Base-by-base conservation (phyloP, 257 asterid genomes). In the Capsicum rhomboideum region DNA sequence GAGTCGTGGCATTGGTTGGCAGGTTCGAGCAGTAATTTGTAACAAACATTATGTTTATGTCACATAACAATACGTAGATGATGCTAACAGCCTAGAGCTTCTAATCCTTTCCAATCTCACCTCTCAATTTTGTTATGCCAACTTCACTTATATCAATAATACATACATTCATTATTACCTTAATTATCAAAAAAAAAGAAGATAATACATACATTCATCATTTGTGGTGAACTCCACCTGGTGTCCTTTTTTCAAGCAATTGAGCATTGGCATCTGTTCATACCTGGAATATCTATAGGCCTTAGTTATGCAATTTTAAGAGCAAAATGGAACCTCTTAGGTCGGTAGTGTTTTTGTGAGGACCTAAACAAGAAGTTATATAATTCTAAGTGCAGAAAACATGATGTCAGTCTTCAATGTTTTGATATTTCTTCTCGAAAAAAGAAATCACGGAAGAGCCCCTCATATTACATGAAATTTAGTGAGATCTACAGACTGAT, bases 1-100 rank as follows among this genome's bases (percentile, higher is more conserved):
- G 80, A 96, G 99, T 91, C 98, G 98, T 9, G 99, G 99, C 86
- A 94, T 96, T 40, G 99, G 99, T 56, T 94, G 98, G 99, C 98
- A 96, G 98, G 98, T 95, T 78, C 63, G 93, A 71, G 63, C 44
- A 26, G 63, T 50, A 16, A 74, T 8, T 46, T 21, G 37, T 74
- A 50, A 44, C 37, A 21, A 72, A 44, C 37, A 72, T 72, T 71
- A n/a, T 71, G 31, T 44, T 72, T 26, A 63, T 44, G 79, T 72
- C 31, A 46, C 28, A 42, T 72, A 10, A 12, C 56, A 42, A 42
- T 72, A 44, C n/a, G 16, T 21, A 21, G 37, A 72, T 71, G 46
- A 42, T 72, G 20, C 49, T 67, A 67, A 37, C 77, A 67, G 50
- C 77, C 28, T 34, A 68, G 8, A 68, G 3, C 26, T 68, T 68